A percentile compares a stretch with the other conserved stretches of the same genome.
Evolutionary conservation across 202 grass and related monocot genomes (phyloP).

Genomic region (Carex arenaria): DNA sequence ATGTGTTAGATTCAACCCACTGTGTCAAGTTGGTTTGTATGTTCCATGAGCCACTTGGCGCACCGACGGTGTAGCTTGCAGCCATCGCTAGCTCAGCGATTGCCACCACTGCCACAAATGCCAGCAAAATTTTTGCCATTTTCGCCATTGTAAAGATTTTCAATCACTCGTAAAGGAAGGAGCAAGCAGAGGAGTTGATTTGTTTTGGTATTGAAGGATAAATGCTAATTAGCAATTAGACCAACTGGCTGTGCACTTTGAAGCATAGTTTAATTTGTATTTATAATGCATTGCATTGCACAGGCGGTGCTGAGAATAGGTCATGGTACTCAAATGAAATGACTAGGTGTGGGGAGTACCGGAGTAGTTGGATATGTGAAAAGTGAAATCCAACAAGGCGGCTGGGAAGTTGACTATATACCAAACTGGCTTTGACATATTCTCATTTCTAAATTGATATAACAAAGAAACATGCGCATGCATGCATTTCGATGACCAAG

Average conservation of each 20-base stretch:
- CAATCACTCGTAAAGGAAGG: neutral
- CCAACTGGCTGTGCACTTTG: neutral
- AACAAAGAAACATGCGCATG: neutral
- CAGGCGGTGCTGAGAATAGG: neutral
- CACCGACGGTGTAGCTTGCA: slow-evolving; percentile 38
- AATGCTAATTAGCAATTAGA: neutral
- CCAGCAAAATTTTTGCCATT: slow-evolving; percentile 4
- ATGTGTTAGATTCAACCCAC: slow-evolving; percentile 41
- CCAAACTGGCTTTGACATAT: neutral
- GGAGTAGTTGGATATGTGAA: neutral
- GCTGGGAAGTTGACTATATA: neutral
- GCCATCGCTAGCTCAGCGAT: slow-evolving; percentile 8
- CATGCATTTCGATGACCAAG: neutral
- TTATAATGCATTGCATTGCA: slow-evolving; percentile 15
- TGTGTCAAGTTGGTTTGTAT: slow-evolving; percentile 29
- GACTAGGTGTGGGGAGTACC: neutral
- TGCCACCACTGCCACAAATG: neutral
- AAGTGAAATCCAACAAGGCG: slow-evolving; percentile 12
- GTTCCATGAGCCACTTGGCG: slow-evolving; percentile 38
- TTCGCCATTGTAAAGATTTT: neutral
- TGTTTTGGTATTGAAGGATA: neutral
- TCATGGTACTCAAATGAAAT: neutral
- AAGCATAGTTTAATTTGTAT: slow-evolving; percentile 18
- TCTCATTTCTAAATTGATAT: neutral
- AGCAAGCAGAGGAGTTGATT: slow-evolving; percentile 18